Evolutionary conservation across 352 stramenopile genomes (phyloP), one percentile per base, ranked within the genome.

Genomic region (Pythium vanterpoolii): DNA sequence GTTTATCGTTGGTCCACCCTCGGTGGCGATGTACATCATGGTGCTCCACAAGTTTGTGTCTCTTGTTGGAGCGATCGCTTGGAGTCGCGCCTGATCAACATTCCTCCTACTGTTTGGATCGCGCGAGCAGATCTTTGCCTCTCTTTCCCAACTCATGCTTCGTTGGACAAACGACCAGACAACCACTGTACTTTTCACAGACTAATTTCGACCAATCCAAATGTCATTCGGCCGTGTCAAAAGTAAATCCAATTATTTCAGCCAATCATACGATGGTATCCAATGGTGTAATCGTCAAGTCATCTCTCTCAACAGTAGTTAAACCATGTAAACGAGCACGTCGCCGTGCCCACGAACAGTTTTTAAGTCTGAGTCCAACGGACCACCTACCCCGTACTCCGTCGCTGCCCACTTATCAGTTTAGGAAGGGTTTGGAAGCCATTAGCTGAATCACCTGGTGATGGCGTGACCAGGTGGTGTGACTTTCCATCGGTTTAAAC

Each of bases 341-440:
- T 60, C 40, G 28, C 23, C 52, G 14, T 34, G 0, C 40, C 24
- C 2, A 1, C 1, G 21, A 0, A 1, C 8, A 4, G 31, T 30
- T 11, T 42, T 1, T 28, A 21, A 47, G 9, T 60, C 52, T 60
- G 52, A 49, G 39, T 45, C 28, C 3, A 3, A 43, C 28, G 9
- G 5, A 7, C 14, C 3, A 38, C 52, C 40, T 52, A 60, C 4
- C 52, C 40, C 52, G 50, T 47, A 8, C 28, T 5, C 27, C 13
- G 1, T 10, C 26, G 40, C 52, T 40, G 51, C 52, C n/a, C 16
- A 21, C 8, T 11, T 5, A 60, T 60, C 52, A 14, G 0, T 34
- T 60, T 51, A 34, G 30, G 51, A 5, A n/a, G 52, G 52, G 24
- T 43, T 60, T 45, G 7, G 47, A 44, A 55, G 47, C 47, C 47